Conservation (phyloP, 2,329 filamentous ascomycete species). For the Chalaropsis ovoidea region DNA sequence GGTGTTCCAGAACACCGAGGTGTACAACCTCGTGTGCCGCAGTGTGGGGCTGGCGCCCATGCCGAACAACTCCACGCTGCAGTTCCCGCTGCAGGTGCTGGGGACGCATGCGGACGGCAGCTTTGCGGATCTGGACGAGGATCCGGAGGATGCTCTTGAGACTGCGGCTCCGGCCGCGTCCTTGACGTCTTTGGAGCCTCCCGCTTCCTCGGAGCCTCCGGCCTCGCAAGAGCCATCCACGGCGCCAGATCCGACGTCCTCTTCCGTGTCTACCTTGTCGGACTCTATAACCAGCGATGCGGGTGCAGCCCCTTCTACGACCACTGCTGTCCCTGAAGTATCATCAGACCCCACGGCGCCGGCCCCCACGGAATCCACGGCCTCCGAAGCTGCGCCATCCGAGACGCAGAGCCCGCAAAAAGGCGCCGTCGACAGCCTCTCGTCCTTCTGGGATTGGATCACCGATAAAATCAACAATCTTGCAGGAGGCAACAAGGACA, state of each 20-base stretch:
- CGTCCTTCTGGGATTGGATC: slow-evolving; percentile 17
- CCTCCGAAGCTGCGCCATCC: not conserved
- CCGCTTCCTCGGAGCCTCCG: slow-evolving; percentile 26
- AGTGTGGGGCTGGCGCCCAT: slow-evolving; percentile 62
- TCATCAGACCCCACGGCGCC: not conserved
- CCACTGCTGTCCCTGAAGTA: not conserved
- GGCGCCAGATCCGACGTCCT: slow-evolving; percentile 3
- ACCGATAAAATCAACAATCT: slow-evolving; percentile 12
- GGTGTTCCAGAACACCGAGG: slow-evolving; percentile 83
- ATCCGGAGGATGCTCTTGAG: slow-evolving; percentile 36
- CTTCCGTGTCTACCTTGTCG: slow-evolving; percentile 9
- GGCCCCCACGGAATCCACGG: not conserved
- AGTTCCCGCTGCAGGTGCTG: slow-evolving; percentile 55
- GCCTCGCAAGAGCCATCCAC: slow-evolving; percentile 18
- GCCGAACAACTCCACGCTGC: slow-evolving; percentile 80
- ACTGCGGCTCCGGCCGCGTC: no score
- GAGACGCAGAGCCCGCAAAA: slow-evolving; percentile 17
- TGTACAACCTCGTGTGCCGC: slow-evolving; percentile 92
- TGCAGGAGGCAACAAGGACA: slow-evolving; percentile 25
- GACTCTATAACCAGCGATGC: slow-evolving; percentile 25
- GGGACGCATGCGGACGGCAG: slow-evolving; percentile 50
- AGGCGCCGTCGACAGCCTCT: slow-evolving; percentile 27
- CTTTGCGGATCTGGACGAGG: slow-evolving; percentile 41
- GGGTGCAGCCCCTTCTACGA: slow-evolving; percentile 26
- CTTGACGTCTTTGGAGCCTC: slow-evolving; percentile 26